Evolutionary conservation across 1,284 basidiomycete genomes (phyloP), one percentile per base, ranked within the genome.

Genomic region (Ceratobasidium sp.): DNA sequence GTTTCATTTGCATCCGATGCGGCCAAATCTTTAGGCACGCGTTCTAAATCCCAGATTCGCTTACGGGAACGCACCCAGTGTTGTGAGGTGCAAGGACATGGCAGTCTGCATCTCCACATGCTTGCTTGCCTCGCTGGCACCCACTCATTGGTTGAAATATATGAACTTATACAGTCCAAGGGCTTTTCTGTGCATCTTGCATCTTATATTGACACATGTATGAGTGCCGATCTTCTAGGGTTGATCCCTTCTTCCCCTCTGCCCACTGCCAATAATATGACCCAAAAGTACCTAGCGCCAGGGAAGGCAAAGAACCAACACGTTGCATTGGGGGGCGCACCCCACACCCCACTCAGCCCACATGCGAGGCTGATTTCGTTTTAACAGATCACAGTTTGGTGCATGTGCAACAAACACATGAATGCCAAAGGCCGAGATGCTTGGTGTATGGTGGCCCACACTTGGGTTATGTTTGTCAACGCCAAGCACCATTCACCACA

Each of bases 401-500:
- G 14, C 59, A 36, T 2, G 17, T 36, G 4, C 59, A 62, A 45
- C 59, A 44, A 24, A 6, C 45, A 17, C 59, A 62, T 45, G 22
- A 17, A 15, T 62, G 59, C 41, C 41, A 44, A 36, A 15, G 36
- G 14, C 11, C 14, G 14, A 62, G 36, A 9, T 62, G 59, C n/a
- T 22, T 62, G 7, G 15, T n/a, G 15, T 24, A 22, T 6, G 5
- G 24, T 24, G 17, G 19, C 17, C 7, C 11, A 15, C 17, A 9
- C 11, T 22, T 9, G 9, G 6, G 47, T 1, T 56, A 74, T 2
- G 57, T 54, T 6, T 86, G 84, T 75, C 86, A 85, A 76, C 60
- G 84, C 1, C 45, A 80, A 0, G 83, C 83, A 4, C 85, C 85
- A 9, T 86, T 79, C 27, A 31, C 66, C 24, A 15, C 78, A 0